phyloP scores from a whole-genome alignment of 306 rosid species.

The Mimosa bimucronata region DNA sequence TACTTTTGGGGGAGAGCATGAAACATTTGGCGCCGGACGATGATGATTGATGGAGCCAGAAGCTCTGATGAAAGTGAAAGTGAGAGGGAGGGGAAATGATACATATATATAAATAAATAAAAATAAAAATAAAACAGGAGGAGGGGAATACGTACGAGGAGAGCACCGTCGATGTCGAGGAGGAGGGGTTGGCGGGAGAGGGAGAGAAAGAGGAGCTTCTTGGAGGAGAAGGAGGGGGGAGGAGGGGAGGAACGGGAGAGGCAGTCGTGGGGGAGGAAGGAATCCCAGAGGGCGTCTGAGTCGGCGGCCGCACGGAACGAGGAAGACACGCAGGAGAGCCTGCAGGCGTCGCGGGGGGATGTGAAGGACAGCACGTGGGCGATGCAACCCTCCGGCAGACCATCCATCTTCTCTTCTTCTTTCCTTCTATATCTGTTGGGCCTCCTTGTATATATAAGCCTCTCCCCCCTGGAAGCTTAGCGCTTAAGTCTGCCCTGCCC shows the following conservation, averaged over 20 bases:
- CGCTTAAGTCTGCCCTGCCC: neutral
- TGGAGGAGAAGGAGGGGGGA: conserved; percentile 33
- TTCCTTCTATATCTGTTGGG: too few species aligned
- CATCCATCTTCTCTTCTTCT: too few species aligned
- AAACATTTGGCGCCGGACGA: conserved; percentile 67
- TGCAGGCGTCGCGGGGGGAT: conserved; percentile 65
- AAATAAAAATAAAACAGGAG: too few species aligned
- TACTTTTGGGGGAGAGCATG: conserved; percentile 66
- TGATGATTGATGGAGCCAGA: conserved; percentile 59
- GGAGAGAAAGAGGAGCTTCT: conserved; percentile 59
- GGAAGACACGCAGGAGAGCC: conserved; percentile 53
- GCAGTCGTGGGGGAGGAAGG: conserved; percentile 61
- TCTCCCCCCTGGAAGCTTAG: neutral
- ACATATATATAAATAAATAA: too few species aligned
- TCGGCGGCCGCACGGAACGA: conserved; percentile 75
- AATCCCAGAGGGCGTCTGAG: conserved; percentile 75
- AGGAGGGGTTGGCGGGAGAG: conserved; percentile 61
- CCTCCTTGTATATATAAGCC: too few species aligned
- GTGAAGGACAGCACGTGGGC: conserved; percentile 68
- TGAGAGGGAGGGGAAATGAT: too few species aligned
- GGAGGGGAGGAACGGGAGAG: conserved; percentile 32
- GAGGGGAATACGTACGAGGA: too few species aligned
- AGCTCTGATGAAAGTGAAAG: conserved; percentile 48
- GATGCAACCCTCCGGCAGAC: too few species aligned
- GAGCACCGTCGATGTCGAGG: conserved; percentile 60